Percentiles rank a stretch among this genome's conserved stretches.
Conservation (phyloP, 257 asterid species). For the Solanum habrochaites region DNA sequence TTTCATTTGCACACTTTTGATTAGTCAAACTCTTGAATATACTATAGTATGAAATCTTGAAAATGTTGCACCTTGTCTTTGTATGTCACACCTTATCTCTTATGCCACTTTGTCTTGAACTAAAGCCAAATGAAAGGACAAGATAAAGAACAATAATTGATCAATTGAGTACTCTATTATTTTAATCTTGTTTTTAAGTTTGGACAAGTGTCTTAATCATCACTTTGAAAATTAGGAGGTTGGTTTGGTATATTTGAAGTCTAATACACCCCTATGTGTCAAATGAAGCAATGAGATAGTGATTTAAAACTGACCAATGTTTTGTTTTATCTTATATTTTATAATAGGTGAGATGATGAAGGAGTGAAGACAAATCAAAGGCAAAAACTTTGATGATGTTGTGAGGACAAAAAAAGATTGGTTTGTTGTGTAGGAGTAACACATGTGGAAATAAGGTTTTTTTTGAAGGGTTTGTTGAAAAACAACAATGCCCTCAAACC, state of each 20-base stretch:
- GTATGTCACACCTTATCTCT: neutral
- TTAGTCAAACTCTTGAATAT: neutral
- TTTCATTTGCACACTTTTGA: neutral
- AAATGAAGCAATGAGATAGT: neutral
- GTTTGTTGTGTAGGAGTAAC: neutral
- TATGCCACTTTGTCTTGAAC: neutral
- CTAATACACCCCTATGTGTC: neutral
- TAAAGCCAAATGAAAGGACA: neutral
- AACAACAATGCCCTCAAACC: constrained; percentile 36
- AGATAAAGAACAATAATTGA: neutral
- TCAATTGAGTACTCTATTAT: neutral
- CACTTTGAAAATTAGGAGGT: neutral
- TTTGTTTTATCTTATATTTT: neutral
- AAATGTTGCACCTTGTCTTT: neutral
- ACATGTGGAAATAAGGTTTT: constrained; percentile 40
- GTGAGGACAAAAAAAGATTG: constrained; percentile 22
- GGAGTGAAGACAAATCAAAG: constrained; percentile 10
- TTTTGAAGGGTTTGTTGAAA: constrained; percentile 44
- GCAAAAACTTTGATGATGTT: constrained; percentile 9
- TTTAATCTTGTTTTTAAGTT: neutral
- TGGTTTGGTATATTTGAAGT: neutral
- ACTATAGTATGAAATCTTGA: neutral
- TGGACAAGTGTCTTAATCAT: neutral
- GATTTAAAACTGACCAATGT: neutral
- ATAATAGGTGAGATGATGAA: neutral